Base-by-base conservation (phyloP, 306 rosid species). In the Styphnolobium japonicum region DNA sequence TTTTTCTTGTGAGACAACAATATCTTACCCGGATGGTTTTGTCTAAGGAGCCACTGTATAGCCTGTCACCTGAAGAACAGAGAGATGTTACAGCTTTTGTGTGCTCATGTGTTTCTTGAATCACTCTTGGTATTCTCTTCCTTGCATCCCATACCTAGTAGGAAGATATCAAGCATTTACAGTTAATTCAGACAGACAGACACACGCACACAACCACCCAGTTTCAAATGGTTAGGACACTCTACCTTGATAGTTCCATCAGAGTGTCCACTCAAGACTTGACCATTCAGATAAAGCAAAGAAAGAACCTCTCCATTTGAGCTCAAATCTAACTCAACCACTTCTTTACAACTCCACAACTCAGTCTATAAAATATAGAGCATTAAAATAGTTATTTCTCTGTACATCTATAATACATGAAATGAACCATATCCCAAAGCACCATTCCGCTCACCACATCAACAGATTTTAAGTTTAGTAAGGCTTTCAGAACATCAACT, bases 191-290 rank as follows among this genome's bases (percentile, higher is more conserved):
- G 57, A 48, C 1, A 71, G 23, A 46, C 62, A 60, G 2, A 66
- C 25, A 21, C n/a, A 52, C 11, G 34, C 36, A 49, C 27, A 21
- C 15, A 75, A 43, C 45, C 71, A 34, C 36, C 37, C 11, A 15
- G 73, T 62, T 61, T 61, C 22, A 52, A 48, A 23, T 62, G 71
- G 36, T 84, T 73, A 76, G 53, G 82, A 58, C 18, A 53, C 46
- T n/a, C 1, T 76, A 95, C 98, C 97, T 95, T 95, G 29, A 95
- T 87, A 76, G 92, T 91, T 86, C 98, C 98, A 81, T 94, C 98
- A 34, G 97, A 87, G 89, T 94, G 97, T 81, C 97, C 90, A 85
- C 97, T 92, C 70, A 92, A 56, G 78, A 94, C 83, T 14, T 87
- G 85, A 9, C 97, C 93, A 52, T 91, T 90, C 48, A 88, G 77